Evolutionary conservation across 805 yeast species (phyloP).

Genomic region (Cyberlindnera xylosilytica): DNA sequence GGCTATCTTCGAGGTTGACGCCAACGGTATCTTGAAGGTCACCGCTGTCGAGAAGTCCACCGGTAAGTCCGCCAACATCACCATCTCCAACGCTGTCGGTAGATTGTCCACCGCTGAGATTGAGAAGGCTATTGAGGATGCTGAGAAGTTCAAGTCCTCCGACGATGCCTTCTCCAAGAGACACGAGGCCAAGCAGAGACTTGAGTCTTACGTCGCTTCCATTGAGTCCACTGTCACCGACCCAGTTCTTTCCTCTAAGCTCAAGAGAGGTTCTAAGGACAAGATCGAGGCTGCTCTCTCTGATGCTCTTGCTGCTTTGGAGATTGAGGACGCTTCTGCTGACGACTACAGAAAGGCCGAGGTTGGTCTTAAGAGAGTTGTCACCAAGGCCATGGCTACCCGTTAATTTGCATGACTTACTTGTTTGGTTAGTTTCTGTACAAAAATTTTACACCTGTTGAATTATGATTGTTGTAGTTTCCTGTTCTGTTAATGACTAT

Average conservation of each 20-base stretch:
- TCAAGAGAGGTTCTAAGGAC: slow-evolving; percentile 96
- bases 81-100: slow-evolving; percentile 98
- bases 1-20: slow-evolving; percentile 98
- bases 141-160: slow-evolving; percentile 98
- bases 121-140: slow-evolving; percentile 98
- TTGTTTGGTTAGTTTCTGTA: slow-evolving; percentile 14
- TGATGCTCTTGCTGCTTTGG: slow-evolving; percentile 97
- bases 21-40: slow-evolving; percentile 99
- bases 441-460: slow-evolving; percentile 6
- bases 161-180: slow-evolving; percentile 99
- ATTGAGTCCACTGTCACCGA: slow-evolving; percentile 96
- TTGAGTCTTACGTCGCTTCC: slow-evolving; percentile 96
- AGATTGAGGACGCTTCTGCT: slow-evolving; percentile 92
- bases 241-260: slow-evolving; percentile 96
- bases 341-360: slow-evolving; percentile 99
- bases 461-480: neutral
- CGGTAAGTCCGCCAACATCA: slow-evolving; percentile 96
- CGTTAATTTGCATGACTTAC: slow-evolving; percentile 50
- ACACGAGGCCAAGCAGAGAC: slow-evolving; percentile 98
- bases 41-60: slow-evolving; percentile 98
- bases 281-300: slow-evolving; percentile 97
- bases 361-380: slow-evolving; percentile 98
- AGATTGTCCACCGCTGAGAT: slow-evolving; percentile 95
- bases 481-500: no score
- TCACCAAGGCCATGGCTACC: slow-evolving; percentile 98